Percentiles rank a stretch among this genome's conserved stretches.
Evolutionary conservation across 148 eudicot genomes (phyloP).

Genomic region (Simmondsia chinensis): DNA sequence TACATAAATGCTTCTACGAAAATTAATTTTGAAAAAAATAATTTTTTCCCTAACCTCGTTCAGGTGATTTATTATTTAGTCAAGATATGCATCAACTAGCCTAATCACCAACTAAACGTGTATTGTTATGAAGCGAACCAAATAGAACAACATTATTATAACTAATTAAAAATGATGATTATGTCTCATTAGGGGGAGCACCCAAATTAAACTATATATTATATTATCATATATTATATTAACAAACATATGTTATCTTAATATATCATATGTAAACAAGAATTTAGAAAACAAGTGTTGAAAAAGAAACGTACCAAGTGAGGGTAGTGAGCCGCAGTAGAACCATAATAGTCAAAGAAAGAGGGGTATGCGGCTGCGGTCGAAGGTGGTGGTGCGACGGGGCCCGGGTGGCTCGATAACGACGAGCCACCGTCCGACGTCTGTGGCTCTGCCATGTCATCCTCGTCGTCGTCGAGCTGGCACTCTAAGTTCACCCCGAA

Average conservation of each 20-base stretch:
- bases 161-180: too few relatives aligned
- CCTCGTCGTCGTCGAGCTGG: constrained; percentile 21
- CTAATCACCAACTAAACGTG: too few relatives aligned
- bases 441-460: constrained; percentile 13
- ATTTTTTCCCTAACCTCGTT: too few relatives aligned
- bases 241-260: background rate
- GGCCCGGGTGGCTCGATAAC: constrained; percentile 34
- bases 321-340: constrained; percentile 15
- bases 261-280: background rate
- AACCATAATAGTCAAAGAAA: constrained; percentile 17
- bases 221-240: constrained; percentile 6
- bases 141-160: too few relatives aligned
- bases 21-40: too few relatives aligned
- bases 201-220: constrained; percentile 21
- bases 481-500: constrained; percentile 81
- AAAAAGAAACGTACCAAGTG: constrained; percentile 31
- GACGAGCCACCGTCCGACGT: constrained; percentile 38
- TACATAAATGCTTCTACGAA: too few relatives aligned
- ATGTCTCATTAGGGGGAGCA: constrained; percentile 46
- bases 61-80: too few relatives aligned
- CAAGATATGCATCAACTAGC: too few relatives aligned
- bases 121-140: too few relatives aligned
- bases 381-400: constrained; percentile 1
- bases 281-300: background rate
- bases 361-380: constrained; percentile 3